Base-by-base conservation (phyloP, 768 basidiomycete genomes). In the Tulasnella sp. region DNA sequence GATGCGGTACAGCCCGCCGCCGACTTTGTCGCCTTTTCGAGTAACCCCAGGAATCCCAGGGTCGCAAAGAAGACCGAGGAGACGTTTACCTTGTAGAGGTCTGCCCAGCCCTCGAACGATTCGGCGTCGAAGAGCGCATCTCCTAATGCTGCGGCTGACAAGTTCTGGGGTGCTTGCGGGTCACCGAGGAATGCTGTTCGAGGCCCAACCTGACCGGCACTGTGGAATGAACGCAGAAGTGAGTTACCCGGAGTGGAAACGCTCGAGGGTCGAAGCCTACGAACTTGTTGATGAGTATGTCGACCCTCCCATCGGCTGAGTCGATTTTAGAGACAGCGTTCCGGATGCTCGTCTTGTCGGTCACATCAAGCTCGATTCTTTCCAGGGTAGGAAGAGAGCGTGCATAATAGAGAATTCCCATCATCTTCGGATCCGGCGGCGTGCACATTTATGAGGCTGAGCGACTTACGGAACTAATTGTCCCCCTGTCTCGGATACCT, bases 251-350 rank as follows among this genome's bases (percentile, higher is more conserved):
- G 39, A 40, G 37, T 32, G 11, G 20, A n/a, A 26, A 15, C 16
- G 0, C 13, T 32, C 5, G 29, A 26, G 39, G 37, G 69, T 7
- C 40, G 42, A 81, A 26, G 15, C 15, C 10, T 32, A 39, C 88
- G 57, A 78, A 94, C 93, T 94, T 94, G 86, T 95, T 95, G 46
- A 94, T 89, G 5, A 95, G 88, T 74, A 94, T 88, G 81, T 95
- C 92, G 57, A 95, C 82, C 80, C 87, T 91, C 39, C 92, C 92
- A 71, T 94, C 91, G 79, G 86, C 86, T 73, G 87, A 84, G n/a
- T 88, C 85, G 55, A 93, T 87, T 15, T 85, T 70, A 51, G 88
- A 86, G 79, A 91, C 90, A 5, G 85, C 90, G 15, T 83, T 84
- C 72, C 84, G 79, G 75, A 95, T 95, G 78, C 91, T 91, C 69